Conservation (phyloP, 208 protist species). For the Leptomonas seymouri region DNA sequence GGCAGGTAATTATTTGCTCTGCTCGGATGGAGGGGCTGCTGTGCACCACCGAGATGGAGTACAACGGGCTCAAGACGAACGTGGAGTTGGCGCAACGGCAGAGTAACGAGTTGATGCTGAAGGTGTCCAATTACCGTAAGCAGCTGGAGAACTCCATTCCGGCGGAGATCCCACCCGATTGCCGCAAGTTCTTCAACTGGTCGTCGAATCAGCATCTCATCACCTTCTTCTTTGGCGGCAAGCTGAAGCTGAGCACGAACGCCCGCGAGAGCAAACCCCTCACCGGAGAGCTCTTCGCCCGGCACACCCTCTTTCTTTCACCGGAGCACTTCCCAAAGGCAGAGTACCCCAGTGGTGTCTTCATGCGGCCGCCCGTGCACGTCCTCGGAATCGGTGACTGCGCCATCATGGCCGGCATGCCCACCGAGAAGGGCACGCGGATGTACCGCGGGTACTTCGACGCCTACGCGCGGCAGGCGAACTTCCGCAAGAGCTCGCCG, state of each 20-base stretch:
- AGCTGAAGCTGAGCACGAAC: slow-evolving; percentile 87
- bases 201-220: slow-evolving; percentile 90
- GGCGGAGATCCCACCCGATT: slow-evolving; percentile 79
- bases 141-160: slow-evolving; percentile 80
- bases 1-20: slow-evolving; percentile 79
- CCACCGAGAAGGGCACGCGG: slow-evolving; percentile 80
- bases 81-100: slow-evolving; percentile 80
- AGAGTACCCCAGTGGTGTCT: slow-evolving; percentile 81
- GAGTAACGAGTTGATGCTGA: slow-evolving; percentile 77
- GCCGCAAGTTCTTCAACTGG: slow-evolving; percentile 94
- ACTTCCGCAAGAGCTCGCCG: slow-evolving; percentile 87
- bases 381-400: slow-evolving; percentile 86
- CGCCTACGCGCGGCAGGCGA: slow-evolving; percentile 79
- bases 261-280: slow-evolving; percentile 81
- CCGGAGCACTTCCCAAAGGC: slow-evolving; percentile 35
- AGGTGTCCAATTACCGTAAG: slow-evolving; percentile 65
- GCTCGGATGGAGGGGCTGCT: slow-evolving; percentile 92
- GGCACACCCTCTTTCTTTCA: slow-evolving; percentile 79
- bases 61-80: slow-evolving; percentile 93
- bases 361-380: slow-evolving; percentile 83
- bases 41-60: slow-evolving; percentile 94
- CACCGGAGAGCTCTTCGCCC: slow-evolving; percentile 78
- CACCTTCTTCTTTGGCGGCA: slow-evolving; percentile 91
- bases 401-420: slow-evolving; percentile 73
- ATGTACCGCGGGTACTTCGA: slow-evolving; percentile 89